phyloP scores from a whole-genome alignment of 352 stramenopile genomes.

The Globisporangium emineosum region DNA sequence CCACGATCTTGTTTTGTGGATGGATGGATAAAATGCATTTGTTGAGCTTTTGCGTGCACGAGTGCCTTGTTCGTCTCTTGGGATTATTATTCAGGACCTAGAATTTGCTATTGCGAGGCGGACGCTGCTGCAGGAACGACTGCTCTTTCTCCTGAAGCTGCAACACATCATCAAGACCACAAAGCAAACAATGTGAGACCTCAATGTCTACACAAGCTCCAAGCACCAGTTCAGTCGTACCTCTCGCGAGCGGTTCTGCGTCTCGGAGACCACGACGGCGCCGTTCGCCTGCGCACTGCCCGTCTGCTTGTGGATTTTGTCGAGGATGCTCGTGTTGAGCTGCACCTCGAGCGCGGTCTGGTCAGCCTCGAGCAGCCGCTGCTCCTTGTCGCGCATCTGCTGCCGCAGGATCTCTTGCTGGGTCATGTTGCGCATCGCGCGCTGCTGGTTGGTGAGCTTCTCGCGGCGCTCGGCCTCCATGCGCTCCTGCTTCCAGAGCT shows the following conservation, averaged over 20 bases:
- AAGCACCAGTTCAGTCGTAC: constrained; percentile 20
- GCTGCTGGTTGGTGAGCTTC: constrained; percentile 48
- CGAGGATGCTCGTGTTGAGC: constrained; percentile 61
- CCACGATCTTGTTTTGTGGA: constrained; percentile 4
- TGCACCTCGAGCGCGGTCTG: constrained; percentile 72
- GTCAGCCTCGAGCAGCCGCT: constrained; percentile 52
- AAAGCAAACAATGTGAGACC: neutral
- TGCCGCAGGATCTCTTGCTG: constrained; percentile 65
- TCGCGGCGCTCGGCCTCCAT: constrained; percentile 55
- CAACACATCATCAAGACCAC: neutral
- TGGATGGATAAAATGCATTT: constrained; percentile 11
- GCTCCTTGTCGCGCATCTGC: constrained; percentile 72
- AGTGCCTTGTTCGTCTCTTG: neutral
- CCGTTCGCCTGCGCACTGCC: constrained; percentile 36
- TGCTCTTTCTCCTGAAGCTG: constrained; percentile 59
- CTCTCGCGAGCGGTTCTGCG: constrained; percentile 71
- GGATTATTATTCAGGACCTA: constrained; percentile 7
- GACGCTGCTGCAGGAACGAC: constrained; percentile 32
- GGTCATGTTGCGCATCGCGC: constrained; percentile 40
- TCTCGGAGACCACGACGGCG: constrained; percentile 58
- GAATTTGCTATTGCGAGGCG: constrained; percentile 28
- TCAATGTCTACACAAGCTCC: neutral
- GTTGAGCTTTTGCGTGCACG: constrained; percentile 5
- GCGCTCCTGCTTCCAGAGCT: constrained; percentile 75
- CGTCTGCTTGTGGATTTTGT: constrained; percentile 67